These are phyloP conservation scores for Penicillium sp. DNA, from an alignment of 2,329 filamentous ascomycete species.

Conservation along the genomic window DNA sequence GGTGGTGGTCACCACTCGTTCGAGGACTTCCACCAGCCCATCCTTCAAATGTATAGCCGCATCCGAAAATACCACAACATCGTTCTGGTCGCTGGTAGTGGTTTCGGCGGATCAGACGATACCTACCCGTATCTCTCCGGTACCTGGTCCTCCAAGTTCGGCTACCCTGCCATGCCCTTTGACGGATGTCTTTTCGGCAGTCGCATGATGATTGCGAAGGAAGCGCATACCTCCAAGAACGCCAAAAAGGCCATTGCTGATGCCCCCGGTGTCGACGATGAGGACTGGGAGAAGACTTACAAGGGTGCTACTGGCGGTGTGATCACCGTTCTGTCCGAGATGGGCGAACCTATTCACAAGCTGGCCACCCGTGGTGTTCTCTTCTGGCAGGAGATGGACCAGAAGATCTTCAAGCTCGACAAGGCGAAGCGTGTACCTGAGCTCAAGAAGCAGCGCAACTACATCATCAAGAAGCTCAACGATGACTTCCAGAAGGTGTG, in stretches of 20 bases:
- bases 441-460: slow-evolving; percentile 80
- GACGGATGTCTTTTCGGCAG: slow-evolving; percentile 89
- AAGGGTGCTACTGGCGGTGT: slow-evolving; percentile 87
- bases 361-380: slow-evolving; percentile 91
- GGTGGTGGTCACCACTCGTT: slow-evolving; percentile 93
- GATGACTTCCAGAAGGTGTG: slow-evolving; percentile 96
- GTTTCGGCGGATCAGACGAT: slow-evolving; percentile 85
- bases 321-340: slow-evolving; percentile 95
- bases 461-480: slow-evolving; percentile 95
- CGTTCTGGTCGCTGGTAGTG: slow-evolving; percentile 84
- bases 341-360: slow-evolving; percentile 99
- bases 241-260: slow-evolving; percentile 90
- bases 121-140: slow-evolving; percentile 92
- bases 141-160: slow-evolving; percentile 80
- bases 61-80: slow-evolving; percentile 85
- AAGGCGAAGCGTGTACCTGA: slow-evolving; percentile 89
- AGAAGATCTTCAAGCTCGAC: slow-evolving; percentile 94
- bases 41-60: slow-evolving; percentile 85
- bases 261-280: slow-evolving; percentile 76
- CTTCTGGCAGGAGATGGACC: slow-evolving; percentile 99
- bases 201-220: slow-evolving; percentile 92
- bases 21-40: slow-evolving; percentile 91
- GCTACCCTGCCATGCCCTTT: slow-evolving; percentile 90
- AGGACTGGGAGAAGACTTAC: slow-evolving; percentile 89
- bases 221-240: slow-evolving; percentile 80